Percentiles rank a stretch among this genome's conserved stretches.
Evolutionary conservation across 768 basidiomycete species (phyloP).

Genomic region (Amanita polypyramis): DNA sequence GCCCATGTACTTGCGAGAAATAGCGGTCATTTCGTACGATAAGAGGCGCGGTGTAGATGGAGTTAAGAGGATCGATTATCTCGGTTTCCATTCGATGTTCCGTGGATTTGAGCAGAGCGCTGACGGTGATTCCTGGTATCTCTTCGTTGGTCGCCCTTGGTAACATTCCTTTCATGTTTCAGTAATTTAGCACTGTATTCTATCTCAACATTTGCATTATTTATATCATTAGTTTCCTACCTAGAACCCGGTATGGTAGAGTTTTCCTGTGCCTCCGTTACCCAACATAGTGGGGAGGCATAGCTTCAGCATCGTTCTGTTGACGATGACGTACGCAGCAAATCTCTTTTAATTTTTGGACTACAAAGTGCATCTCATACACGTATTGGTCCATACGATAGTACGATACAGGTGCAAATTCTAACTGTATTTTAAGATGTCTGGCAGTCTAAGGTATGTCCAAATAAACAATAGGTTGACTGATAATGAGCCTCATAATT

Average conservation of each 20-base stretch:
- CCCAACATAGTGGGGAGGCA: no score
- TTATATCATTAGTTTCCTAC: not conserved
- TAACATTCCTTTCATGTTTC: not conserved
- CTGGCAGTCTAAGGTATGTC: no score
- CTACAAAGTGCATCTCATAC: no score
- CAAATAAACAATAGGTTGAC: no score
- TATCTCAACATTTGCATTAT: not conserved
- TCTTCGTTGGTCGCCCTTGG: conserved; percentile 5
- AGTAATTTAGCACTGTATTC: not conserved
- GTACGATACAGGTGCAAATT: no score
- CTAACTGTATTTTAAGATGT: no score
- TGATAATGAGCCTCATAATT: no score
- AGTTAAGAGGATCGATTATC: conserved; percentile 7
- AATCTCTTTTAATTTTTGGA: no score
- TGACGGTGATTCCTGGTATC: conserved; percentile 3
- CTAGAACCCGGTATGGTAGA: not conserved
- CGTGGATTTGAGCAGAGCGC: conserved; percentile 2
- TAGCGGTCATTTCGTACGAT: not conserved
- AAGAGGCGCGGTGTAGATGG: not conserved
- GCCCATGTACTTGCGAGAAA: not conserved
- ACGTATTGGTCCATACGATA: no score
- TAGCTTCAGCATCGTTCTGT: no score
- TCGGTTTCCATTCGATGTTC: conserved; percentile 6
- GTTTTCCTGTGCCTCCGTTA: no score
- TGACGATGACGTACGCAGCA: no score